Evolutionary conservation across 305 asterid genomes (phyloP), one percentile per base, ranked within the genome.

Genomic region (Nicotiana rustica): DNA sequence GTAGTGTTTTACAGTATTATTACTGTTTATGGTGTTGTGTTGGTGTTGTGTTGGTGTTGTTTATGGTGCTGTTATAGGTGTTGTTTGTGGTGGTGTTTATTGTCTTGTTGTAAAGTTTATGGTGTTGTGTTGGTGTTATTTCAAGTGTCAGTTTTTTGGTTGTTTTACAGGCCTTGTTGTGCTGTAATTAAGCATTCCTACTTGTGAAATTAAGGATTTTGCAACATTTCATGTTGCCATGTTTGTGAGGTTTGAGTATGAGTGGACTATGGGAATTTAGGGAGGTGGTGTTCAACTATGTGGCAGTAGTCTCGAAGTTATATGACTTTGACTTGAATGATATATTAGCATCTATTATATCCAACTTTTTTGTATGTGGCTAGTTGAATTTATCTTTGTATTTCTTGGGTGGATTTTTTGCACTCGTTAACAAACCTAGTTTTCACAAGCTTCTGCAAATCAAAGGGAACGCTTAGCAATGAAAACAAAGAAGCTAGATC

Each of bases 401-500:
- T 47, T 14, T 52, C 65, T 56, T 31, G 5, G 8, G 21, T 57
- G 64, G 64, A 57, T 7, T 15, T 15, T 6, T 18, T 21, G 49
- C 18, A 49, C 64, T 13, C 31, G 61, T 73, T 21, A 49, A 13
- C 41, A 25, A 15, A n/a, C 79, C 29, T 52, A 49, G 41, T 80
- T 47, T 90, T 80, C 73, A 55, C 85, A 95, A 97, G 97, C 90
- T 56, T 91, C 98, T 71, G 89, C 93, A 66, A 90, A 94, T 92
- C 96, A 92, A 82, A 91, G 98, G 84, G 99, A 89, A 12, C 91
- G 98, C 78, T 76, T 94, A 86, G 81, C 89, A 55, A 86, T 89
- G 97, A 85, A 98, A 79, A 96, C 95, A 57, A 98, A 94, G 89
- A 94, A 97, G 83, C 86, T 96, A 80, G 78, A 94, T 85, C 92